These are phyloP conservation scores for Wallacemonas sp. DNA, from an alignment of 208 protist species.

Conservation along the genomic window DNA sequence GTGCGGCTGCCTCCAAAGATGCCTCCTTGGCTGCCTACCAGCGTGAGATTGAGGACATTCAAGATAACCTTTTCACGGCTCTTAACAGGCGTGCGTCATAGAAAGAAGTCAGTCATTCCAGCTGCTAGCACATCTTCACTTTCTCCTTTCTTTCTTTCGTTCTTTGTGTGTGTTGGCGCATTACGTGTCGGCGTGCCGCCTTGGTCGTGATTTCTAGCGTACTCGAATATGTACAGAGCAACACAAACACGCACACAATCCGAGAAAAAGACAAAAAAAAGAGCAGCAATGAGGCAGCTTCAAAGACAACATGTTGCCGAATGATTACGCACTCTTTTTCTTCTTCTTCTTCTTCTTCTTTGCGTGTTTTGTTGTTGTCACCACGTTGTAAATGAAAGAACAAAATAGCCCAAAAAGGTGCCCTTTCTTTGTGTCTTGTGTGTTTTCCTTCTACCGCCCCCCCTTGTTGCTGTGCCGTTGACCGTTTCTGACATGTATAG, in stretches of 20 bases:
- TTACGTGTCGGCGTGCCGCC: no score
- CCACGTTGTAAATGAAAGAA: no score
- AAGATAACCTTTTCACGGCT: conserved; percentile 40
- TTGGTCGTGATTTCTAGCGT: no score
- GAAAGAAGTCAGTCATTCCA: neutral
- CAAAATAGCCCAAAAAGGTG: no score
- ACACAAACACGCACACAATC: no score
- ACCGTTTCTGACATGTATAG: no score
- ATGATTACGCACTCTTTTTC: neutral
- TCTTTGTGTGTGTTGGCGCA: neutral
- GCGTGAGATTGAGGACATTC: conserved; percentile 48
- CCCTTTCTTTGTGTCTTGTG: no score
- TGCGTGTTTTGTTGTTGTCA: conserved; percentile 3
- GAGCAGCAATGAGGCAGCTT: no score
- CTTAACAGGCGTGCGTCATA: conserved; percentile 10
- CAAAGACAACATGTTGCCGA: neutral
- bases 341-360: neutral
- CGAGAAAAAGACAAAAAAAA: no score
- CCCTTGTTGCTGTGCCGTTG: no score
- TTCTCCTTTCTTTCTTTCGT: neutral
- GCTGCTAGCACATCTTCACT: neutral
- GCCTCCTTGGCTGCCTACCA: conserved; percentile 21
- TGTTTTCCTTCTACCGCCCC: no score
- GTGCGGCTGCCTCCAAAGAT: conserved; percentile 15
- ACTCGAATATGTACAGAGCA: no score